Evolutionary conservation across 345 rosid species (phyloP), one percentile per base, ranked within the genome.

Genomic region (Lepidium didymum): DNA sequence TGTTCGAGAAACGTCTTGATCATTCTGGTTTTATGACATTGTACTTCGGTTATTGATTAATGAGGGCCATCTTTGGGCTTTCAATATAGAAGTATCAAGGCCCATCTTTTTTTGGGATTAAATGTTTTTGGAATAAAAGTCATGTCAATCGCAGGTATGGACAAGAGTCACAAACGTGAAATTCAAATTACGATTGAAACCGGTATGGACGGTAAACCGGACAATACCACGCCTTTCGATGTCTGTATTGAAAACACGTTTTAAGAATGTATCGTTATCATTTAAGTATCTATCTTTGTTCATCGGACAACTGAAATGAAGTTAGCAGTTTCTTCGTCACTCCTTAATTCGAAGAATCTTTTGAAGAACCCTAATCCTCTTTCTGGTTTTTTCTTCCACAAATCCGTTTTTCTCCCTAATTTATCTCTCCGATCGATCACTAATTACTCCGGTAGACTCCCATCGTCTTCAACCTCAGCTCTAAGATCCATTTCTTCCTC

Each of bases 321-420:
- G 79, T 77, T 84, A 47, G 75, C 85, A 44, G 18, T 81, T 46
- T 55, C 78, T 12, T 78, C 80, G 19, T 77, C 92, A 49, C 69
- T 82, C 27, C 12, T 78, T 45, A 64, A 68, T 75, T 66, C 80
- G 56, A 82, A 56, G 19, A 46, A 52, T 73, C 82, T 70, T 10
- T 23, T 65, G 46, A 65, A 75, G 46, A 65, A 75, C 60, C 62
- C 54, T 55, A 52, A 47, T 64, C 76, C 58, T 51, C 34, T 73
- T 12, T 63, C 74, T 54, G 70, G 43, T 10, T 56, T 77, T 36
- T 3, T 54, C 40, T 65, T 55, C 27, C 61, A 29, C 70, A 61
- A 50, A 64, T 29, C 76, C 2, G 13, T 57, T 37, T 52, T 46
- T 16, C 10, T 68, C 61, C 75, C 46, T 56, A 54, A 58, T 9